Conservation (phyloP, 257 asterid genomes). For the Jaltomata sinuosa region DNA sequence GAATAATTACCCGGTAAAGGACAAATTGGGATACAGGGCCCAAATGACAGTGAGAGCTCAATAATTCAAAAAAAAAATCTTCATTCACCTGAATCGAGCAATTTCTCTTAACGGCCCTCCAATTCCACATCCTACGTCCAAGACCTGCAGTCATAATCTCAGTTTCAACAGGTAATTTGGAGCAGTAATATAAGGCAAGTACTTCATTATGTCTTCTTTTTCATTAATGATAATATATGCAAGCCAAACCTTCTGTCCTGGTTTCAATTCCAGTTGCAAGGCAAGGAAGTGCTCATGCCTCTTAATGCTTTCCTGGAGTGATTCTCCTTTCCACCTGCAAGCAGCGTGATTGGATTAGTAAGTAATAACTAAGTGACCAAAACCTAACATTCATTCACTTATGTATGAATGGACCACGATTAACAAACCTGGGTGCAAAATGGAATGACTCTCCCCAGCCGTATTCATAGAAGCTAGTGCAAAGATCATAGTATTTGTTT, state of each 20-base stretch:
- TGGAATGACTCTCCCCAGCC: slow-evolving; percentile 99
- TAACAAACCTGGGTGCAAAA: slow-evolving; percentile 80
- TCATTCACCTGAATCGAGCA: slow-evolving; percentile 73
- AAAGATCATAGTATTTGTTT: slow-evolving; percentile 93
- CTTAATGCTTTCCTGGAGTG: slow-evolving; percentile 88
- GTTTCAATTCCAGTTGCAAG: slow-evolving; percentile 70
- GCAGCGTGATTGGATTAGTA: not conserved
- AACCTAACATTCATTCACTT: not conserved
- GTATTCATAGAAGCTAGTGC: slow-evolving; percentile 95
- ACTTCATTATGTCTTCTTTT: not conserved
- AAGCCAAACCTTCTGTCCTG: slow-evolving; percentile 72
- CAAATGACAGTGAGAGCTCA: not conserved
- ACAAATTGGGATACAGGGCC: not conserved
- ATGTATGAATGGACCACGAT: not conserved
- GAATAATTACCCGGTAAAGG: not conserved
- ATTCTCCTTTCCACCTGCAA: slow-evolving; percentile 87
- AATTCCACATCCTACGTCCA: slow-evolving; percentile 98
- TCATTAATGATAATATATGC: not conserved
- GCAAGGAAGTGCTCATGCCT: slow-evolving; percentile 97
- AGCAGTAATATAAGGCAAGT: not conserved
- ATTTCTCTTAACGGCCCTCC: slow-evolving; percentile 98
- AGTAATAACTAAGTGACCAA: not conserved
- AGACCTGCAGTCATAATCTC: slow-evolving; percentile 44
- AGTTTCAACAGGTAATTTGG: not conserved
- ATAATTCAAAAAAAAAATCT: not conserved